Base-by-base conservation (phyloP, 768 basidiomycete species). In the Lenzites betulinus region DNA sequence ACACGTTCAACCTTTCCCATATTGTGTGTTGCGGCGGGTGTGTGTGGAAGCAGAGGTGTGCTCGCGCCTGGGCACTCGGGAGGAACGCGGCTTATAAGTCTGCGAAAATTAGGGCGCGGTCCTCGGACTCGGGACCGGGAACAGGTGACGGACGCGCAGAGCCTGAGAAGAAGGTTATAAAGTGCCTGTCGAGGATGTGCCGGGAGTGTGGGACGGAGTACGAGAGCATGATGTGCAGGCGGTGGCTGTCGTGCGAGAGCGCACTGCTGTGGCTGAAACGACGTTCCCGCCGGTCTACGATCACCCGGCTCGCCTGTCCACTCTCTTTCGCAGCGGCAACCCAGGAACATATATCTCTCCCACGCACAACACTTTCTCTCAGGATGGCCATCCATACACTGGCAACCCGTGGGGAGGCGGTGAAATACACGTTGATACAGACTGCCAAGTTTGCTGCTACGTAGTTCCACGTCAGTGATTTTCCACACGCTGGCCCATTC, bases 1-100 rank as follows among this genome's bases (percentile, higher is more conserved):
- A 95, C 80, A 20, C 79, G 82, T 71, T 95, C 90, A 54, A 95
- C 83, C 67, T 78, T 85, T 42, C 76, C 78, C 86, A 90, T 91
- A 16, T 11, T 56, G 41, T 28, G 16, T 36, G 50, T 33, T 39
- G 56, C 30, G 23, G 16, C 25, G 41, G 8, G 50, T 20, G 28
- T 18, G 20, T 26, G 16, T 18, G 25, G 62, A 42, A n/a, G 49
- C 35, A 36, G 62, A 42, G 25, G 49, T 33, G 39, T 49, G 36
- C 25, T 22, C 47, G 62, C 20, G 50, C n/a, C 42, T 33, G 51
- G 52, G 36, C 33, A 39, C 30, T 41, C 57, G 54, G 33, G 50
- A 23, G 33, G 30, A 36, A 41, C 18, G 44, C 43, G 41, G 38
- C 42, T 60, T 64, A 64, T 60, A 50, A 57, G 46, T n/a, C 23